Conservation (phyloP, 352 stramenopile genomes). For the Globisporangium splendens region DNA sequence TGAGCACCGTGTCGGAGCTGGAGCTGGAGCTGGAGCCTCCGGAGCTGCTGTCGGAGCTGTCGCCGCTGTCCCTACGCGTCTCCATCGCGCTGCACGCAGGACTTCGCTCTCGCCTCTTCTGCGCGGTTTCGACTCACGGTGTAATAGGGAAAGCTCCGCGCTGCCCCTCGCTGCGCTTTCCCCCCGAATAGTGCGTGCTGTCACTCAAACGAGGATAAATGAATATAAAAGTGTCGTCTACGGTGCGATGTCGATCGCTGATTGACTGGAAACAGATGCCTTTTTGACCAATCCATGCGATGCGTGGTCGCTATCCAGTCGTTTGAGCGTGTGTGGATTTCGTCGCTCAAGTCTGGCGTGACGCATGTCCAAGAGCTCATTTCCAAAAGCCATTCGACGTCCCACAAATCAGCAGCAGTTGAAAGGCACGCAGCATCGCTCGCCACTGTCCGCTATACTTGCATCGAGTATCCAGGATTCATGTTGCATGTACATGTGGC, state of each 20-base stretch:
- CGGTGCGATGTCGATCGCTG: background rate
- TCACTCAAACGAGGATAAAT: constrained; percentile 6
- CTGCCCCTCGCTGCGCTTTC: too few species aligned
- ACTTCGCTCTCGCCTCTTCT: too few species aligned
- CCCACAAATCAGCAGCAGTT: constrained; percentile 10
- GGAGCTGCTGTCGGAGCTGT: constrained; percentile 49
- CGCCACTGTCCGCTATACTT: background rate
- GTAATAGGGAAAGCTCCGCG: too few species aligned
- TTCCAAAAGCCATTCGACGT: constrained; percentile 9
- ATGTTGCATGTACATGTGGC: background rate
- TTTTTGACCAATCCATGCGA: background rate
- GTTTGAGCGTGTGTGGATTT: constrained; percentile 4
- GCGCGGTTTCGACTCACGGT: too few species aligned
- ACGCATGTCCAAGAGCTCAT: background rate
- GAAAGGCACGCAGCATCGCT: background rate
- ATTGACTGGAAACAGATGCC: background rate
- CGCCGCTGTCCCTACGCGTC: constrained; percentile 4
- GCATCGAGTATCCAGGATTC: background rate
- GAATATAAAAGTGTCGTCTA: constrained; percentile 2
- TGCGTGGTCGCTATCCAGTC: constrained; percentile 7
- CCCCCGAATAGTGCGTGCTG: background rate
- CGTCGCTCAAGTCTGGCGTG: background rate
- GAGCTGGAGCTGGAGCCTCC: constrained; percentile 58
- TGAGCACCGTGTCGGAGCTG: constrained; percentile 75
- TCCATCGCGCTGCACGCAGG: constrained; percentile 6